Evolutionary conservation across 257 asterid genomes (phyloP).

Genomic region (Gentiana macrophylla): DNA sequence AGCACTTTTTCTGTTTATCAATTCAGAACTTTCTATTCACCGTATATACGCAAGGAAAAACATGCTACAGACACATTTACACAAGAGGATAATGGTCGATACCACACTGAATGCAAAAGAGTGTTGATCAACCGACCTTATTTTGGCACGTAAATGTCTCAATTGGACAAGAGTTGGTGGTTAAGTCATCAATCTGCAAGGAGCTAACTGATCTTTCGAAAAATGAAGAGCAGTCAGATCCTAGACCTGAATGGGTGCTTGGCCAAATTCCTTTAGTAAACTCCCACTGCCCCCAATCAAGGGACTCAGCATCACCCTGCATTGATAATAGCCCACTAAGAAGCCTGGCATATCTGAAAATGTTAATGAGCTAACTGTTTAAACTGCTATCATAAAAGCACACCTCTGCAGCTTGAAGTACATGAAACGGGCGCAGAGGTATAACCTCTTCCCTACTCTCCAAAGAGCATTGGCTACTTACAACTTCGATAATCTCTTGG

Average conservation of each 20-base stretch:
- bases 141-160: constrained; percentile 22
- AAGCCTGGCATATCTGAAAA: not conserved
- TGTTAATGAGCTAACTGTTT: not conserved
- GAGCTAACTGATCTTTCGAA: constrained; percentile 43
- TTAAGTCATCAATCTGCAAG: constrained; percentile 49
- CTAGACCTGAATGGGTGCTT: constrained; percentile 20
- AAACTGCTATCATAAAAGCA: constrained; percentile 4
- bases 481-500: constrained; percentile 44
- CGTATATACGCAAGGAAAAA: not conserved
- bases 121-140: constrained; percentile 13
- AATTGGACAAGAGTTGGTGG: constrained; percentile 19
- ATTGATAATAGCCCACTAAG: constrained; percentile 6
- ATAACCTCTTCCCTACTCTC: constrained; percentile 48
- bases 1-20: not conserved
- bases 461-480: constrained; percentile 20
- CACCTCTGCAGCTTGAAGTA: constrained; percentile 67
- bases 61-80: not conserved
- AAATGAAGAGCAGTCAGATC: constrained; percentile 29
- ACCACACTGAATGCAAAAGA: constrained; percentile 23
- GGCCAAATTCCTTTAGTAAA: constrained; percentile 39
- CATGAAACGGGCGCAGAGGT: constrained; percentile 64
- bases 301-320: constrained; percentile 45
- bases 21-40: not conserved
- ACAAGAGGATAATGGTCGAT: not conserved
- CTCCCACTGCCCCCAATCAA: constrained; percentile 70